A percentile compares a stretch with the other conserved stretches of the same genome.
Evolutionary conservation across 257 asterid species (phyloP).

Genomic region (Lavandula angustifolia): DNA sequence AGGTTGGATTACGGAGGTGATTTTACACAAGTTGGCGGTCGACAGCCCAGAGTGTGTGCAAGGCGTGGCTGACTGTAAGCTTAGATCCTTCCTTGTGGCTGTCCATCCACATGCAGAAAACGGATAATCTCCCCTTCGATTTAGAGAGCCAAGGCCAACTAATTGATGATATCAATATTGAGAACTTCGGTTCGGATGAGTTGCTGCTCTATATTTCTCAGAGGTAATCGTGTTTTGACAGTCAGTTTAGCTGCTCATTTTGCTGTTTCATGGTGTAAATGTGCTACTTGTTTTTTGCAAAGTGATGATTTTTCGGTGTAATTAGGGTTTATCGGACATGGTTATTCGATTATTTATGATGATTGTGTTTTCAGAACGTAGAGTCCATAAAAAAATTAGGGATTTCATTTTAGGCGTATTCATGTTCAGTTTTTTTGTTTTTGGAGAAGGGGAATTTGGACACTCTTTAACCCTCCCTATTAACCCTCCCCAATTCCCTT

Average conservation of each 20-base stretch:
- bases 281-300: no score
- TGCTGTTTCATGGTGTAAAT: background rate
- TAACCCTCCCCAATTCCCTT: no score
- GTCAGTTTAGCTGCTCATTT: background rate
- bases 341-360: background rate
- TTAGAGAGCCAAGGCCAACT: constrained; percentile 44
- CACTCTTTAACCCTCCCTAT: no score
- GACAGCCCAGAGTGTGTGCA: no score
- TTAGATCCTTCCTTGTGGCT: no score
- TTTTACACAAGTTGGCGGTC: no score
- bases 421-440: no score
- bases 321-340: background rate
- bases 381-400: background rate
- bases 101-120: no score
- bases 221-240: constrained; percentile 29
- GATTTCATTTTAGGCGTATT: background rate
- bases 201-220: constrained; percentile 41
- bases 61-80: no score
- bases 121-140: no score
- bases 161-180: constrained; percentile 39
- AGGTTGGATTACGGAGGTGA: no score
- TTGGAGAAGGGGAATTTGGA: background rate
- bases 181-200: constrained; percentile 30
- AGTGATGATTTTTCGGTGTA: background rate
- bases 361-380: background rate